Base-by-base conservation (phyloP, 2,329 filamentous ascomycete species). In the Dryadomyces quercus-mongolicae region DNA sequence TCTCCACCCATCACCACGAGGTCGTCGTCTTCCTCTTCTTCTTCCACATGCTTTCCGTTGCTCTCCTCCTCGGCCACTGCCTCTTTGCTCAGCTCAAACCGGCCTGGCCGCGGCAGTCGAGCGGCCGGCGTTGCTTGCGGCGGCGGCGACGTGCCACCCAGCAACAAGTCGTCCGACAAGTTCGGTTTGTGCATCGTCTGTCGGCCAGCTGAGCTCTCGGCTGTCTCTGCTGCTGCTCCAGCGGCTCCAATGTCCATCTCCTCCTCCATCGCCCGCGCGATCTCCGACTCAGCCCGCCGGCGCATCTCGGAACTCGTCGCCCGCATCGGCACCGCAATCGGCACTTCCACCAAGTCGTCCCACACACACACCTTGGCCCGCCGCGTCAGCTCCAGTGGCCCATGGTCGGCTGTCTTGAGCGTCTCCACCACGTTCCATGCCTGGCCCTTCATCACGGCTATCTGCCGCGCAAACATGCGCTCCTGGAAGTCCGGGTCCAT, bases 381-480 rank as follows among this genome's bases (percentile, higher is more conserved):
- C 59, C 93, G 80, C 5, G 93, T 97, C 53, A 98, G 79, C 70
- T 86, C 93, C 18, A 98, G 74, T 0, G 93, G 93, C 0, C 93
- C 93, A 65, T 97, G 92, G 64, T 97, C 93, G 0, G 82, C 76
- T 18, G 87, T 87, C 68, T 98, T 98, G 57, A 98, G 77, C 0
- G 93, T 96, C 71, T 98, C 93, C 5, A 98, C 93, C 0, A 98
- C 93, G 66, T 98, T 98, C 90, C 93, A 98, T 0, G 93, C 93
- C 66, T 98, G 93, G 12, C 93, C 93, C 70, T 98, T 98, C 89
- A 98, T 95, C 56, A 98, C 93, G 1, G 93, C 92, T 58, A 98
- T 94, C 65, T 98, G 93, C 60, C 88, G 84, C n/a, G 89, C 89
- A 70, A 95, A 98, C 93, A 98, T 98, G 69, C 88, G 86, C 71